Conservation (phyloP, 768 basidiomycete species). For the Mycena sanguinolenta region DNA sequence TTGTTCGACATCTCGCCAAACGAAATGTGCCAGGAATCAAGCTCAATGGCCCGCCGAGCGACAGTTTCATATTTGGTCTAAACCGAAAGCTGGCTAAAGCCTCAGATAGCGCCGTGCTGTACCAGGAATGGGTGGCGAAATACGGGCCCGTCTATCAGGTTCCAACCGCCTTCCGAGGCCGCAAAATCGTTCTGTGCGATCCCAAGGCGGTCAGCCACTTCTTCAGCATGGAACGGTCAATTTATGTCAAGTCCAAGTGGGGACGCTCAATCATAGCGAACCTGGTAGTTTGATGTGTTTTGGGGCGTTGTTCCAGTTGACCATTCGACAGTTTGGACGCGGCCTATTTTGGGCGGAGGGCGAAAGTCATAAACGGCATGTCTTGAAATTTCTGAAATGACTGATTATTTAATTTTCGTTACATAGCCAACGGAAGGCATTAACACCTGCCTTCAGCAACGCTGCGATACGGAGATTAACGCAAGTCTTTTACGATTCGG, state of each 20-base stretch:
- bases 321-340: constrained; percentile 27
- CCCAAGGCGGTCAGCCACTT: constrained; percentile 44
- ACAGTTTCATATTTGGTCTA: constrained; percentile 46
- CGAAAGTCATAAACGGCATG: constrained; percentile 42
- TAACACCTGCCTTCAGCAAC: constrained; percentile 59
- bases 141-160: constrained; percentile 49
- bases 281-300: constrained; percentile 25
- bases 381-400: not conserved
- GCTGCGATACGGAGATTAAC: constrained; percentile 54
- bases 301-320: not conserved
- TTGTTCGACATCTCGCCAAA: constrained; percentile 28
- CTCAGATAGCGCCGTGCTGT: constrained; percentile 35
- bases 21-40: constrained; percentile 39
- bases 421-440: constrained; percentile 53
- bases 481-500: constrained; percentile 56
- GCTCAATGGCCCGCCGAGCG: constrained; percentile 43
- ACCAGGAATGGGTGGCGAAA: constrained; percentile 47
- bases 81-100: constrained; percentile 24
- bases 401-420: not conserved
- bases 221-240: constrained; percentile 37
- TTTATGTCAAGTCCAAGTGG: constrained; percentile 43
- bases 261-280: constrained; percentile 38
- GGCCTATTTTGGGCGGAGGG: constrained; percentile 38
- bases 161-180: constrained; percentile 33
- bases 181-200: constrained; percentile 38